phyloP scores from a whole-genome alignment of 352 stramenopile genomes.

The Poterioochromonas sp. region DNA sequence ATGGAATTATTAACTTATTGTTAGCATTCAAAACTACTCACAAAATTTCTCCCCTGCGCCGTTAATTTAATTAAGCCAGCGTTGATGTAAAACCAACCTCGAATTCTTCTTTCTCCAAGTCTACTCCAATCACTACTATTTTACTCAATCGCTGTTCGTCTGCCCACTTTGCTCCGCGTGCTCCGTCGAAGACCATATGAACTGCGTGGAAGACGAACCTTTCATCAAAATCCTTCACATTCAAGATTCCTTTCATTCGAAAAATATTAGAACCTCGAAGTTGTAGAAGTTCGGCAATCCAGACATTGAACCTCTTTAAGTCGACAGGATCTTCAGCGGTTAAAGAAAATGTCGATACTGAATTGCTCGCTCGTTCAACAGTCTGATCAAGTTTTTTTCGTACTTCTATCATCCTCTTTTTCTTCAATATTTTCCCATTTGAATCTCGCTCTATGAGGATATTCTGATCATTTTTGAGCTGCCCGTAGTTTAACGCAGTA shows the following conservation, averaged over 20 bases:
- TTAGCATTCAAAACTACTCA: too few species aligned
- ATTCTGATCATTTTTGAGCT: neutral
- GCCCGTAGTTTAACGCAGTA: neutral
- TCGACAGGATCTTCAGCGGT: constrained; percentile 39
- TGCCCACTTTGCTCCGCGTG: neutral
- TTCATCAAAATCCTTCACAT: constrained; percentile 54
- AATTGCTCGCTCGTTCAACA: neutral
- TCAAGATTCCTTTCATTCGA: constrained; percentile 59
- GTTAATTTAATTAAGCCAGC: too few species aligned
- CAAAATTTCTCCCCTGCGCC: too few species aligned
- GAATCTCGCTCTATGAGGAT: constrained; percentile 22
- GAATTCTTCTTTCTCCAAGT: constrained; percentile 53
- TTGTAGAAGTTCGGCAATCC: constrained; percentile 54
- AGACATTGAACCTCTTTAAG: constrained; percentile 53
- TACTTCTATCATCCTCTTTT: neutral
- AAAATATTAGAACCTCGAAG: constrained; percentile 53
- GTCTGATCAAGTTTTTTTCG: neutral
- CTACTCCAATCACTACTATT: constrained; percentile 64
- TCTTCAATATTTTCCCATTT: constrained; percentile 21
- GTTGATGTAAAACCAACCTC: constrained; percentile 47
- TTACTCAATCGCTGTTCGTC: constrained; percentile 43
- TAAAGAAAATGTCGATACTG: constrained; percentile 11
- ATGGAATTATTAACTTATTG: constrained; percentile 16
- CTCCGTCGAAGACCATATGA: constrained; percentile 61
- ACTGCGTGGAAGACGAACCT: constrained; percentile 62